Base-by-base conservation (phyloP, 2,329 filamentous ascomycete species). In the Blumeria graminis region DNA sequence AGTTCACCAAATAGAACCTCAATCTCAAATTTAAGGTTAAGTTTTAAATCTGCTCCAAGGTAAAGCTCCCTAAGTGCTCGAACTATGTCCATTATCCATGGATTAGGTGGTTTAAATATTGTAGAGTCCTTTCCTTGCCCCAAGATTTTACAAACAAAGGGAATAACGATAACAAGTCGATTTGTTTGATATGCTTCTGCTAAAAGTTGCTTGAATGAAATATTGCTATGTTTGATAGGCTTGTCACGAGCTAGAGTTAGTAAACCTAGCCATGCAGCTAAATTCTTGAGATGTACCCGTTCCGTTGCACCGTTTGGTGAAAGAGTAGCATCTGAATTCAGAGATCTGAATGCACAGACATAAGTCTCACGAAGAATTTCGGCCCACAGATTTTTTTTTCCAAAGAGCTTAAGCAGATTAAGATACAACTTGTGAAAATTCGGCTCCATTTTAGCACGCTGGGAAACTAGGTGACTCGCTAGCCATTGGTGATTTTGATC, bases 11-110 rank as follows among this genome's bases (percentile, higher is more conserved):
- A 98, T 28, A 98, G 76, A 32, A 98, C 89, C 69, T 98, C 92
- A 57, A 98, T 96, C 68, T 98, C 92, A 63, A 98, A 98, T 64
- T 96, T 98, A 55, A 94, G 81, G 62, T 96, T 96, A 39, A 98
- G 77, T 68, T 96, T 96, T 57, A 98, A 73, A 63, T 95, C 90
- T 13, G 86, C 87, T 64, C 85, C 84, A 65, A 94, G 84, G 65
- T 98, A 98, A 3, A 98, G 75, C 65, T 98, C 93, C 63, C 94
- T 86, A 38, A 98, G 75, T 7, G 96, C 74, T 60, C 86, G 79
- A 56, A 98, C 80, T 56, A 98, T 92, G 64, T 98, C 92, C 85
- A 95, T 94, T 48, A 95, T 69, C 92, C 92, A 98, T 1, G 92
- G 92, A 63, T 98, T 98, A 1, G 92, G 92, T 10, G 90, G 89